phyloP scores from a whole-genome alignment of 2,329 filamentous ascomycete genomes.

The Coniochaeta sp. region DNA sequence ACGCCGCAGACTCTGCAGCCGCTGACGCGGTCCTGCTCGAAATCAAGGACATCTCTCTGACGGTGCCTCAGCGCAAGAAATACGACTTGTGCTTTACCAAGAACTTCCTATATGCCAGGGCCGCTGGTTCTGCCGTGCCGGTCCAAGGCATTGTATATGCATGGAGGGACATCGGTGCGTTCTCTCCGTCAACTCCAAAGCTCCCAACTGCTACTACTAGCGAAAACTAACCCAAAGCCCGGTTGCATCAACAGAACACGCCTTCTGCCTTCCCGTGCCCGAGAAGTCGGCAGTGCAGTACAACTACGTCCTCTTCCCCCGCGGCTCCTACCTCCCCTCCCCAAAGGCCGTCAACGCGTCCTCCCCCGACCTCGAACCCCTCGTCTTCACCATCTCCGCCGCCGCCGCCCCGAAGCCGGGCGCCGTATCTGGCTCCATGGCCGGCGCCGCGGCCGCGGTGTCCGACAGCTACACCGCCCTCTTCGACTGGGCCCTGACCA shows the following conservation, averaged over 20 bases:
- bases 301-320: constrained; percentile 59
- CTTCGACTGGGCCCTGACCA: constrained; percentile 53
- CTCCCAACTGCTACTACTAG: not conserved
- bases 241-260: constrained; percentile 38
- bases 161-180: constrained; percentile 55
- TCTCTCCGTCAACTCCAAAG: not conserved
- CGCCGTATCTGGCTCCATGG: constrained; percentile 43
- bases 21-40: constrained; percentile 48
- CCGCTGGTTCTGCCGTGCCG: constrained; percentile 42
- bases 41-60: constrained; percentile 61
- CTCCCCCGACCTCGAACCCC: constrained; percentile 38
- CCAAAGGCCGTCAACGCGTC: constrained; percentile 21
- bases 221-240: not conserved
- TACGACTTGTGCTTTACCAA: constrained; percentile 57
- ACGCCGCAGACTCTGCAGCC: constrained; percentile 28
- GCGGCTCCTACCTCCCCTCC: constrained; percentile 39
- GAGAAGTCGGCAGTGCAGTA: constrained; percentile 59
- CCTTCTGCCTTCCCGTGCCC: constrained; percentile 57
- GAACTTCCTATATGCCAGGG: constrained; percentile 50
- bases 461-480: constrained; percentile 52
- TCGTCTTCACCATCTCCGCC: constrained; percentile 56
- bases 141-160: constrained; percentile 48
- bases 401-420: constrained; percentile 53
- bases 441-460: constrained; percentile 41
- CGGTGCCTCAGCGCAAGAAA: constrained; percentile 61